Conservation (phyloP, 148 eudicot species). For the Vaccinium darrowii region DNA sequence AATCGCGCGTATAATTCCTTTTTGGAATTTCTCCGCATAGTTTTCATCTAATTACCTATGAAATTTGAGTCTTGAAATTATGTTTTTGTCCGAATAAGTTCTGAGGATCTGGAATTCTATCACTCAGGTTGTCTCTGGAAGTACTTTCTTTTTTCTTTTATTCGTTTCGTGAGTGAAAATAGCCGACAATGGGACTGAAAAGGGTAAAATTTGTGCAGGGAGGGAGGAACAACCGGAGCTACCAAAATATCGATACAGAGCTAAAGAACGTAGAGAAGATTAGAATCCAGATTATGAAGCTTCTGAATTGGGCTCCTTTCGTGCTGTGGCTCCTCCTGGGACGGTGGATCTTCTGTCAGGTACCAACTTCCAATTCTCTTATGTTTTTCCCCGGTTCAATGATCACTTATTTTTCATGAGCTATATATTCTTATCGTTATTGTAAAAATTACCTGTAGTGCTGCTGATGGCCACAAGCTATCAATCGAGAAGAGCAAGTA, state of each 20-base stretch:
- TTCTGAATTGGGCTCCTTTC: conserved; percentile 61
- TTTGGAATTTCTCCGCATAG: neutral
- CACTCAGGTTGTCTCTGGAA: neutral
- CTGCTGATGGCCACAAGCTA: conserved; percentile 83
- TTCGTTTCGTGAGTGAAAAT: too few relatives aligned
- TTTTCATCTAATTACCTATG: neutral
- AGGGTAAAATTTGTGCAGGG: conserved; percentile 37
- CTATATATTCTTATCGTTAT: neutral
- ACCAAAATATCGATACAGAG: conserved; percentile 87
- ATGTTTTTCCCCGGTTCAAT: too few relatives aligned
- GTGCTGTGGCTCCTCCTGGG: too few relatives aligned
- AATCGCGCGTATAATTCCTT: neutral
- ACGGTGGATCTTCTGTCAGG: conserved; percentile 65
- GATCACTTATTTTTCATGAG: neutral
- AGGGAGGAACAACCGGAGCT: conserved; percentile 76
- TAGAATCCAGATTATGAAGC: conserved; percentile 59
- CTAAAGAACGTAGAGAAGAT: conserved; percentile 94
- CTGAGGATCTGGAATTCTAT: neutral
- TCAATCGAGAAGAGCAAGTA: conserved; percentile 98
- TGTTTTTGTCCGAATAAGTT: neutral
- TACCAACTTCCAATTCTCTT: neutral
- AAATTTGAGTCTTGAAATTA: neutral
- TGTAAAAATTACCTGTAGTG: conserved; percentile 34
- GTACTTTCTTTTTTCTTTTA: too few relatives aligned
- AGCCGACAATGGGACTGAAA: neutral